Percentiles rank a stretch among this genome's conserved stretches.
Conservation (phyloP, 768 basidiomycete genomes). For the Galerina marginata region DNA sequence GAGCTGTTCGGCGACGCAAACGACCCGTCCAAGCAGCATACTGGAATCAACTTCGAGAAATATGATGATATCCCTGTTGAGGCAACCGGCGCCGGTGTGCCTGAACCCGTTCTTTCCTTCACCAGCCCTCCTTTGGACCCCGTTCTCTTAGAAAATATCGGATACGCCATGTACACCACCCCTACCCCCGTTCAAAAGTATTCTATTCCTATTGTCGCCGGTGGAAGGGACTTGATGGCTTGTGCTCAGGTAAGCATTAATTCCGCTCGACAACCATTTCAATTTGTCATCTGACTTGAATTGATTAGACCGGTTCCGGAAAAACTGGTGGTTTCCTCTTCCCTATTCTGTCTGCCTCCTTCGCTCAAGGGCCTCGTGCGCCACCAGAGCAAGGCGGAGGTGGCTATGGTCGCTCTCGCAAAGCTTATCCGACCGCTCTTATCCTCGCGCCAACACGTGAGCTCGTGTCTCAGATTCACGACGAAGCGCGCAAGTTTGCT, state of each 20-base stretch:
- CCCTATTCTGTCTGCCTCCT: slow-evolving; percentile 96
- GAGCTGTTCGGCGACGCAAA: slow-evolving; percentile 91
- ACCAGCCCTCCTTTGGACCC: slow-evolving; percentile 89
- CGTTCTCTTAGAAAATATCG: slow-evolving; percentile 94
- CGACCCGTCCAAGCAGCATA: slow-evolving; percentile 89
- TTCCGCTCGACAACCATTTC: slow-evolving; percentile 13
- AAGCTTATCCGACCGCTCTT: slow-evolving; percentile 96
- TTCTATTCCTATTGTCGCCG: slow-evolving; percentile 97
- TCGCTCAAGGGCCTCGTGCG: slow-evolving; percentile 77
- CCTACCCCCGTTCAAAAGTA: slow-evolving; percentile 99
- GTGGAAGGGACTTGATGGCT: slow-evolving; percentile 89
- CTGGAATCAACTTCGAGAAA: slow-evolving; percentile 99
- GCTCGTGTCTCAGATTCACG: slow-evolving; percentile 98
- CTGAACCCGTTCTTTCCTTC: slow-evolving; percentile 90
- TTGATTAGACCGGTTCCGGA: slow-evolving; percentile 93
- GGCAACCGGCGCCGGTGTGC: slow-evolving; percentile 96
- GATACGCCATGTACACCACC: slow-evolving; percentile 88
- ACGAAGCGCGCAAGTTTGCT: slow-evolving; percentile 98
- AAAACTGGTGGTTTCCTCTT: slow-evolving; percentile 99
- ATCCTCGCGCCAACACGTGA: slow-evolving; percentile 98
- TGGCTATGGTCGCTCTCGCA: slow-evolving; percentile 73
- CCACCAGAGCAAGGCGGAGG: slow-evolving; percentile 61
- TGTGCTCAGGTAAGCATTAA: slow-evolving; percentile 76
- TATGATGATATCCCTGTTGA: slow-evolving; percentile 99
- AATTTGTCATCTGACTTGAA: slow-evolving; percentile 23